Conservation (phyloP, 2,329 filamentous ascomycete genomes). For the Pseudogymnoascus sp. region DNA sequence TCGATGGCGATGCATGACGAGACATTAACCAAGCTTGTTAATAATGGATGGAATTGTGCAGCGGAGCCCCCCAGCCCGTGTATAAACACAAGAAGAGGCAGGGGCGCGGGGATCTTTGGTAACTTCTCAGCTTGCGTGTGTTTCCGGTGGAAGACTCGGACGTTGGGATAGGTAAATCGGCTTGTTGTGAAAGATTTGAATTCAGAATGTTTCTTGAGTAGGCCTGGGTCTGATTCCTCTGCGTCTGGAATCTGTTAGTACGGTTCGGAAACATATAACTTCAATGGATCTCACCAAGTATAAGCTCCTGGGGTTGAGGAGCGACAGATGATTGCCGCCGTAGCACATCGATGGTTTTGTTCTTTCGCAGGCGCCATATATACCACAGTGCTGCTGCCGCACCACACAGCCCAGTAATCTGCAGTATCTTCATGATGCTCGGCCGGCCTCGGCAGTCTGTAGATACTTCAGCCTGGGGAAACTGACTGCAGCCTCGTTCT, state of each 20-base stretch:
- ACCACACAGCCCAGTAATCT: constrained; percentile 1
- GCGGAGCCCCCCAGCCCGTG: constrained; percentile 91
- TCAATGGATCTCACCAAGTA: not conserved
- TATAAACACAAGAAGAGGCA: constrained; percentile 83
- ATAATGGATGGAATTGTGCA: constrained; percentile 75
- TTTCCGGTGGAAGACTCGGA: constrained; percentile 76
- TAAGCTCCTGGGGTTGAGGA: not conserved
- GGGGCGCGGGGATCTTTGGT: constrained; percentile 59
- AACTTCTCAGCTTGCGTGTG: constrained; percentile 80
- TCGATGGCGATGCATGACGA: constrained; percentile 84
- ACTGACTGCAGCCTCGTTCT: not conserved
- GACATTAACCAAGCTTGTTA: constrained; percentile 73
- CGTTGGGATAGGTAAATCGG: constrained; percentile 58
- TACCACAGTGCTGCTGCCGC: not conserved
- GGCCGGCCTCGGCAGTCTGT: not conserved
- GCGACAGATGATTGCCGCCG: not conserved
- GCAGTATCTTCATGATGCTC: not conserved
- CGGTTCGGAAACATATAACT: not conserved
- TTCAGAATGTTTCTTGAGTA: constrained; percentile 69
- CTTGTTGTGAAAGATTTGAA: constrained; percentile 66
- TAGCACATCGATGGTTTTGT: not conserved
- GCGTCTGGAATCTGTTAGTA: constrained; percentile 18
- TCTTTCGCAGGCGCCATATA: not conserved
- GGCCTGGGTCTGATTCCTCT: constrained; percentile 54
- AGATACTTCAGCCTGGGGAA: not conserved